Conservation (phyloP, 805 yeast genomes). For the Starmerella davenportii region DNA sequence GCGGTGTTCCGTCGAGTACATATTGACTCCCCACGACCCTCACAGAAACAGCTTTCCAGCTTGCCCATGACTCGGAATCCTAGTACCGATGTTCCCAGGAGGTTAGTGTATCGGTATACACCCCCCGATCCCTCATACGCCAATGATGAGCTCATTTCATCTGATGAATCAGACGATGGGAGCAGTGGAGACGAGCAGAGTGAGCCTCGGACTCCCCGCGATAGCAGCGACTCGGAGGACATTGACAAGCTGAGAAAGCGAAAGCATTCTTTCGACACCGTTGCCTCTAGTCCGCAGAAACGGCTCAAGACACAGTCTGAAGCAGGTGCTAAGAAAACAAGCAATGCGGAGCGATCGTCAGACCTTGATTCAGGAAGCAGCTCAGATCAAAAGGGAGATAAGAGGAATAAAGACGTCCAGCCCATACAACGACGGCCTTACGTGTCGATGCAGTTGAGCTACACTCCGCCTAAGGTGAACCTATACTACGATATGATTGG, state of each 20-base stretch:
- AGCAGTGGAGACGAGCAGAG: background rate
- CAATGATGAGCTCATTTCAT: background rate
- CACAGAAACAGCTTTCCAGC: conserved; percentile 9
- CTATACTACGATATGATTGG: conserved; percentile 19
- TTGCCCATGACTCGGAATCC: conserved; percentile 19
- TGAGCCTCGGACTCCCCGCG: conserved; percentile 2
- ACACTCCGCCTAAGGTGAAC: conserved; percentile 9
- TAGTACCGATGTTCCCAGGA: conserved; percentile 18
- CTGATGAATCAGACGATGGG: background rate
- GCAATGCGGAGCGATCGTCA: too few relatives aligned
- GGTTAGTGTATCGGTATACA: conserved; percentile 19
- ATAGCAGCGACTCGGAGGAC: background rate
- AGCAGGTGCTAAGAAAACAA: too few relatives aligned
- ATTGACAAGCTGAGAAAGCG: background rate
- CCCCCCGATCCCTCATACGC: conserved; percentile 4
- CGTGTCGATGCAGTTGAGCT: background rate
- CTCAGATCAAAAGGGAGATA: too few relatives aligned
- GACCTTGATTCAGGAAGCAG: too few relatives aligned
- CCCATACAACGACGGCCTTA: background rate
- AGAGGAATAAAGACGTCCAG: background rate
- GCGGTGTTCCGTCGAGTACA: conserved; percentile 20
- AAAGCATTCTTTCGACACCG: background rate
- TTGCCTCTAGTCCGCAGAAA: background rate
- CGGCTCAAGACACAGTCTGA: background rate
- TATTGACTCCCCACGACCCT: conserved; percentile 14